Evolutionary conservation across 257 asterid species (phyloP).

Genomic region (Leptodermis oblonga): DNA sequence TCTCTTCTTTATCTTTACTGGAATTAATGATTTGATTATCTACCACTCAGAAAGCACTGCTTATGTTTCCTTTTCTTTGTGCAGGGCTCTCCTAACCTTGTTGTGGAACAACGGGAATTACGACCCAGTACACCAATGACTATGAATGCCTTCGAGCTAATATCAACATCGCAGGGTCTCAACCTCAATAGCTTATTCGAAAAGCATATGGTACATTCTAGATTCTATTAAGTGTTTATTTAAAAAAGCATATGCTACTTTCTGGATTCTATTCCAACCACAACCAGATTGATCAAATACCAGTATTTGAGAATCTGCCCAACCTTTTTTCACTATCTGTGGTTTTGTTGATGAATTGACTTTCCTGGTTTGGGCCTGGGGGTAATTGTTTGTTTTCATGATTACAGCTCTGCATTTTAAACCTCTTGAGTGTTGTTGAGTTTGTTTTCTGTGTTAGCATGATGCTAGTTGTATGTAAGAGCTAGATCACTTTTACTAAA

Average conservation of each 20-base stretch:
- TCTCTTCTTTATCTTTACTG: constrained; percentile 5
- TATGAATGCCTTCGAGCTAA: constrained; percentile 96
- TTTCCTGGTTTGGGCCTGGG: not conserved
- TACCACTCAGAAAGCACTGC: not conserved
- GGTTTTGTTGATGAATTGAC: not conserved
- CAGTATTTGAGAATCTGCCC: not conserved
- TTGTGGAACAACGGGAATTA: constrained; percentile 82
- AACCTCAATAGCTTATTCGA: constrained; percentile 84
- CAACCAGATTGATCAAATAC: not conserved
- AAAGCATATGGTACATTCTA: constrained; percentile 68
- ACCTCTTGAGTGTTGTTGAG: not conserved
- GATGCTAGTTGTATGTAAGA: not conserved
- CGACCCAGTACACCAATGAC: constrained; percentile 56
- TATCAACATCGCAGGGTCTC: constrained; percentile 96
- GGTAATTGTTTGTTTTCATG: too few species aligned
- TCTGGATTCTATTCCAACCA: not conserved
- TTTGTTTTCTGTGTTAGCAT: not conserved
- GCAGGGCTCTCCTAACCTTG: constrained; percentile 69
- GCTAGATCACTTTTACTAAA: not conserved
- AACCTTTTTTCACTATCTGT: too few species aligned
- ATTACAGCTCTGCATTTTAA: not conserved
- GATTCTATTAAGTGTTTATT: not conserved
- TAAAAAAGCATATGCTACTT: not conserved
- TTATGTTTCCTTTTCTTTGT: not conserved
- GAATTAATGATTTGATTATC: not conserved